Base-by-base conservation (phyloP, 1,284 basidiomycete genomes). In the Cutaneotrichosporon mucoides region DNA sequence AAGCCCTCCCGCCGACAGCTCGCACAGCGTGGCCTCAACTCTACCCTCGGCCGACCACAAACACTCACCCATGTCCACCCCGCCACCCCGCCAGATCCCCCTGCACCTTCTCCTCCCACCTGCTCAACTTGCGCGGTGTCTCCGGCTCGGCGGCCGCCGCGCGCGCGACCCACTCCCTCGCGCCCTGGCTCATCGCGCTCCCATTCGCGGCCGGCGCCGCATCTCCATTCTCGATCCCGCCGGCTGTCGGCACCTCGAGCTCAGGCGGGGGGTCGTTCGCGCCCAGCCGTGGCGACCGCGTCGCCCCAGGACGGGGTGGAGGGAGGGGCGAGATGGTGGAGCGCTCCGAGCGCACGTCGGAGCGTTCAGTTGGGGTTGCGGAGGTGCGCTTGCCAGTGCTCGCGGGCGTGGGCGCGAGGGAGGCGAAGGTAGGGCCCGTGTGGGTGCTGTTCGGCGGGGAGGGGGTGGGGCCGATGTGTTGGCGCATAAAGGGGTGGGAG, bases 51-150 rank as follows among this genome's bases (percentile, higher is more conserved):
- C 2, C 24, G 24, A 24, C 2, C 24, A 24, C 24, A 3, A 24
- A 24, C 24, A 69, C 73, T 61, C 59, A 73, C 74, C 75, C 73
- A 60, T 71, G 57, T 8, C 75, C 75, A 6, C 72, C 73, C 38
- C 75, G 64, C 75, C 75, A 76, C 2, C 73, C 75, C 7, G 61
- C 57, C 12, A 74, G 50, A 55, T 76, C 75, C 38, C 62, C 59
- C 48, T 69, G 57, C 5, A 75, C 66, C 59, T 76, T 76, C 43
- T 67, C 68, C 42, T 64, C 63, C 66, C 68, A 70, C 15, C 63
- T 45, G 33, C 53, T 51, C 6, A 62, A 56, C 51, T 65, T 62
- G n/a, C 56, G 58, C 5, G 58, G 55, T n/a, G 51, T 47, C 46
- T 48, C 46, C 13, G 46, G 24, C 34, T 48, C 46, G 24, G 24